Conservation (phyloP, 2,329 filamentous ascomycete species). For the Chaetomiaceae sp. region DNA sequence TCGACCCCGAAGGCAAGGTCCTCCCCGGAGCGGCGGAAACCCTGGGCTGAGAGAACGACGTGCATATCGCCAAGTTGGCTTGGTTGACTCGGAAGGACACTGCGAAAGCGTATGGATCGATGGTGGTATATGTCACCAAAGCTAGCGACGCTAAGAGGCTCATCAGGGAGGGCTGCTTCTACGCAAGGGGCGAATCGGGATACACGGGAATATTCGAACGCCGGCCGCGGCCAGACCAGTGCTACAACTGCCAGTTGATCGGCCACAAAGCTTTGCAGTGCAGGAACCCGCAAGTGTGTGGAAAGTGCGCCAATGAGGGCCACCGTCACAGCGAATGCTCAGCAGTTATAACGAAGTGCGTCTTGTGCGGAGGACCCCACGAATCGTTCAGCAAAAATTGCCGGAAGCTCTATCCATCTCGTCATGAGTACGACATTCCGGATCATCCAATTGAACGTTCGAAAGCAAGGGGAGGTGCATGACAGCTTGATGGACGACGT, state of each 20-base stretch:
- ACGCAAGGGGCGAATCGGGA: conserved; percentile 4
- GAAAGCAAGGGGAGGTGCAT: neutral
- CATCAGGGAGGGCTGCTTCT: conserved; percentile 2
- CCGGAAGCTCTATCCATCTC: neutral
- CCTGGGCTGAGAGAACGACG: conserved; percentile 9
- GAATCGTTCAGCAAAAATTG: neutral
- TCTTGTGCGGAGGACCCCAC: neutral
- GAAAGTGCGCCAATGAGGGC: neutral
- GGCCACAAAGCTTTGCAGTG: conserved; percentile 2
- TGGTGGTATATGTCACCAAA: conserved; percentile 4
- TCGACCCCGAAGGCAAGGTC: conserved; percentile 10
- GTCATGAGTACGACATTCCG: neutral
- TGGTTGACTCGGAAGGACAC: conserved; percentile 4
- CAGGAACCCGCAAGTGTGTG: neutral
- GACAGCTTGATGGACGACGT: conserved; percentile 3
- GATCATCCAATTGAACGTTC: neutral
- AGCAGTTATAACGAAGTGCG: neutral
- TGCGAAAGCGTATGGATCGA: conserved; percentile 5
- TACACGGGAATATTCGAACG: neutral
- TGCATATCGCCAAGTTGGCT: conserved; percentile 6
- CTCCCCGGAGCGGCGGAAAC: conserved; percentile 3
- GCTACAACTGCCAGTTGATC: conserved; percentile 3
- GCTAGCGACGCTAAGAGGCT: neutral
- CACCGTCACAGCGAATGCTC: neutral
- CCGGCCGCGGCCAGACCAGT: neutral